Conservation (phyloP, 1,139 yeast species). For the Taphrina deformans region DNA sequence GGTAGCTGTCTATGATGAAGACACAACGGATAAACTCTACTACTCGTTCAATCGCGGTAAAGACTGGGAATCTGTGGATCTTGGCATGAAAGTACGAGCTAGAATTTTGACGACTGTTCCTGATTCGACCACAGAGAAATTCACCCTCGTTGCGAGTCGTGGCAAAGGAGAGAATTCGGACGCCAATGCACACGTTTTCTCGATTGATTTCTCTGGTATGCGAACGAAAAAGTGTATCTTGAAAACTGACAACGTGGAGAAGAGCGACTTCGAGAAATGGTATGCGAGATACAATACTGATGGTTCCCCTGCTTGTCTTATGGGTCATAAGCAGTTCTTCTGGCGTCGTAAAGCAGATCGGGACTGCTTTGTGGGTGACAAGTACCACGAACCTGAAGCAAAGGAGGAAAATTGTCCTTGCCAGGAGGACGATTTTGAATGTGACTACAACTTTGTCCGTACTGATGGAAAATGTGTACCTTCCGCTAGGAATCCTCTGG, state of each 20-base stretch:
- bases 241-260: slow-evolving; percentile 54
- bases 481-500: slow-evolving; percentile 44
- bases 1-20: slow-evolving; percentile 56
- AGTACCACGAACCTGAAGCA: slow-evolving; percentile 60
- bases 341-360: slow-evolving; percentile 68
- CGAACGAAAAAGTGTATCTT: slow-evolving; percentile 46
- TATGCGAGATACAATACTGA: slow-evolving; percentile 56
- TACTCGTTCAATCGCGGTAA: slow-evolving; percentile 77
- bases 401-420: slow-evolving; percentile 67
- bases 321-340: slow-evolving; percentile 71
- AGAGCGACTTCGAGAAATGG: slow-evolving; percentile 68
- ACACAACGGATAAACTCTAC: slow-evolving; percentile 42
- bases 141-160: slow-evolving; percentile 56
- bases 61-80: slow-evolving; percentile 57
- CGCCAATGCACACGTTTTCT: slow-evolving; percentile 44
- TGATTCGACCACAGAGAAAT: slow-evolving; percentile 71
- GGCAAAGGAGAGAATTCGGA: slow-evolving; percentile 43
- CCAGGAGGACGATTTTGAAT: slow-evolving; percentile 67
- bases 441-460: slow-evolving; percentile 45
- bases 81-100: slow-evolving; percentile 57
- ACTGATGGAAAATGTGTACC: slow-evolving; percentile 59
- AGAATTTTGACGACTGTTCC: slow-evolving; percentile 57
- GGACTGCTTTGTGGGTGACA: slow-evolving; percentile 64
- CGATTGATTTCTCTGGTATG: slow-evolving; percentile 65
- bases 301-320: slow-evolving; percentile 61